These are phyloP conservation scores for Cystobasidiopsis lactophilus DNA, from an alignment of 768 basidiomycete species.

Conservation along the genomic window DNA sequence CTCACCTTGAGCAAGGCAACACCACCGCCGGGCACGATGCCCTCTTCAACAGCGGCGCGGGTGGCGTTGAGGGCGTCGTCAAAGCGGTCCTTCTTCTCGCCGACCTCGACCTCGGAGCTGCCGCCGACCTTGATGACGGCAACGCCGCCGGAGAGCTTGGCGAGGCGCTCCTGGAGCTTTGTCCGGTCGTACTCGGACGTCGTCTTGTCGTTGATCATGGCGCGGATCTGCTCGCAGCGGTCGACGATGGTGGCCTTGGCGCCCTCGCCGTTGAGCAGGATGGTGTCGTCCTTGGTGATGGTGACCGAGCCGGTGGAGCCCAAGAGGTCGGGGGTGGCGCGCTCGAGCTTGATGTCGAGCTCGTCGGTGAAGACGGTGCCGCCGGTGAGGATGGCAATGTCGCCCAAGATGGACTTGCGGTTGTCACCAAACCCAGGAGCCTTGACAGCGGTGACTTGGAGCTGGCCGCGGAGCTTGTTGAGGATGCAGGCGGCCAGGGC, in stretches of 20 bases:
- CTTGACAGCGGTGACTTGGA: slow-evolving; percentile 83
- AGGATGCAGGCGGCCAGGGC: slow-evolving; percentile 92
- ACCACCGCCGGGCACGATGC: slow-evolving; percentile 91
- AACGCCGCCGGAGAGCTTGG: slow-evolving; percentile 86
- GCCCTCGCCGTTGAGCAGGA: slow-evolving; percentile 81
- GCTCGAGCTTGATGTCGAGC: slow-evolving; percentile 91
- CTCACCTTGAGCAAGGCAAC: slow-evolving; percentile 45
- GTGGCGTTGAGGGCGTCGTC: slow-evolving; percentile 71
- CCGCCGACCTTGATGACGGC: slow-evolving; percentile 98
- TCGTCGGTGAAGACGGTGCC: slow-evolving; percentile 94
- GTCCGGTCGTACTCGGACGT: slow-evolving; percentile 84
- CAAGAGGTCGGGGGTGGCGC: slow-evolving; percentile 64
- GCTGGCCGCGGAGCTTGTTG: slow-evolving; percentile 97
- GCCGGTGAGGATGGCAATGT: slow-evolving; percentile 88
- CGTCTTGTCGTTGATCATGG: slow-evolving; percentile 52
- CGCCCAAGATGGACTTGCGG: slow-evolving; percentile 90
- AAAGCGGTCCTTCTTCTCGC: slow-evolving; percentile 98
- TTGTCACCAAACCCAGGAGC: slow-evolving; percentile 98
- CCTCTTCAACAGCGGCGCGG: slow-evolving; percentile 92
- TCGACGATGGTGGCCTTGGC: slow-evolving; percentile 71
- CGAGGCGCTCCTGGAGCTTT: slow-evolving; percentile 89
- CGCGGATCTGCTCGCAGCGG: slow-evolving; percentile 86
- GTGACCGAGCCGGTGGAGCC: slow-evolving; percentile 78
- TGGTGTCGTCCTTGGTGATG: slow-evolving; percentile 94
- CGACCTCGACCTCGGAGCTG: slow-evolving; percentile 76